These are phyloP conservation scores for Eutrema heterophyllum DNA, from an alignment of 345 rosid genomes.

Conservation along the genomic window DNA sequence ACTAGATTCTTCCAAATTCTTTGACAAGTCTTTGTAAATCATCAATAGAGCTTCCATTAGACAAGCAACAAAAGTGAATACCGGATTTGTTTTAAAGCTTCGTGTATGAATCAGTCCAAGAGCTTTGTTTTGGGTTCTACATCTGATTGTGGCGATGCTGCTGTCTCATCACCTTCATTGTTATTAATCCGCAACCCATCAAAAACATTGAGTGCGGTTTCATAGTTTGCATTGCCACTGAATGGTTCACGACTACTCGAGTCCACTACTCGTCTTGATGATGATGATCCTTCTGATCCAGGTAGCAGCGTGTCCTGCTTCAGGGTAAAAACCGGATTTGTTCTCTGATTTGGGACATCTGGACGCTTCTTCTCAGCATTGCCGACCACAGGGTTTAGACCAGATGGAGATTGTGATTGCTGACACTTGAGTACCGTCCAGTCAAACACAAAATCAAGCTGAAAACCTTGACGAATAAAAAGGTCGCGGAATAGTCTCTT, in stretches of 20 bases:
- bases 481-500: constrained; percentile 91
- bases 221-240: constrained; percentile 32
- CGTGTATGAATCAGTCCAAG: background rate
- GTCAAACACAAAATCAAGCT: constrained; percentile 91
- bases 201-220: background rate
- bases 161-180: constrained; percentile 13
- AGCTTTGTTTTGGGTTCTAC: constrained; percentile 5
- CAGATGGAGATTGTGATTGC: constrained; percentile 81
- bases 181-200: constrained; percentile 51
- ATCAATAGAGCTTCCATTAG: constrained; percentile 9
- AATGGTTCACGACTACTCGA: constrained; percentile 52
- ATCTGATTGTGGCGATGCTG: background rate
- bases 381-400: no score
- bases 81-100: background rate
- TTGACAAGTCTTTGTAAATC: constrained; percentile 34
- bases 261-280: constrained; percentile 49
- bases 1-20: constrained; percentile 23
- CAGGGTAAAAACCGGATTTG: no score
- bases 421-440: constrained; percentile 90
- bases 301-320: constrained; percentile 35
- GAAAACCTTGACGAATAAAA: constrained; percentile 91
- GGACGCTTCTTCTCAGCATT: no score
- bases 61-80: constrained; percentile 2
- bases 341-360: no score
- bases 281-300: no score